Conservation (phyloP, 116 monocot species). For the Dioscorea cayenensis region DNA sequence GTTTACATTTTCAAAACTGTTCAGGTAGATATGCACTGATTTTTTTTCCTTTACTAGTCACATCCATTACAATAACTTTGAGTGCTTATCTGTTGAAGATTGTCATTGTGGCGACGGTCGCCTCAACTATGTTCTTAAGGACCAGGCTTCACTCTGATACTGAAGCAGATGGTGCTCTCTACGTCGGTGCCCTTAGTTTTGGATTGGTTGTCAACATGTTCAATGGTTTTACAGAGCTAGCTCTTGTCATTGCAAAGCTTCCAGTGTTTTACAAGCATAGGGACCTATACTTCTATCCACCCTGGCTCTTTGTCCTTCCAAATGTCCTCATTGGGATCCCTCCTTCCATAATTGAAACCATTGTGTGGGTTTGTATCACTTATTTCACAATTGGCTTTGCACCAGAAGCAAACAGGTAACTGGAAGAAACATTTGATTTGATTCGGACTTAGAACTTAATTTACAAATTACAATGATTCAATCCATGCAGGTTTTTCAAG, state of each 20-base stretch:
- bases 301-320: constrained; percentile 37
- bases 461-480: background rate
- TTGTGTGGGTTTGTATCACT: constrained; percentile 28
- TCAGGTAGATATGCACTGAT: background rate
- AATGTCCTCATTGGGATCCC: constrained; percentile 24
- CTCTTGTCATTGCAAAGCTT: constrained; percentile 26
- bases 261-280: constrained; percentile 37
- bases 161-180: constrained; percentile 23
- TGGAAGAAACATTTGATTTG: background rate
- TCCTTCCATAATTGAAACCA: constrained; percentile 22
- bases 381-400: constrained; percentile 35
- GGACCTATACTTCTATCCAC: constrained; percentile 32
- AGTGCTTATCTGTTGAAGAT: constrained; percentile 15
- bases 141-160: constrained; percentile 23
- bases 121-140: constrained; percentile 29
- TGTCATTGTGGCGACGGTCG: constrained; percentile 17
- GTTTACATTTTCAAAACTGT: constrained; percentile 1
- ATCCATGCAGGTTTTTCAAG: constrained; percentile 51
- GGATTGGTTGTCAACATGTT: constrained; percentile 26
- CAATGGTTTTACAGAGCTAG: constrained; percentile 31
- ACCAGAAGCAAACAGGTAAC: constrained; percentile 28
- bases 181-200: constrained; percentile 25
- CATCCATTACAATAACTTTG: background rate
- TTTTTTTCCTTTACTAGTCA: background rate
- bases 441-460: background rate